Percentiles rank a stretch among this genome's conserved stretches.
Evolutionary conservation across 306 rosid species (phyloP).

Genomic region (Sphenostylis stenocarpa): DNA sequence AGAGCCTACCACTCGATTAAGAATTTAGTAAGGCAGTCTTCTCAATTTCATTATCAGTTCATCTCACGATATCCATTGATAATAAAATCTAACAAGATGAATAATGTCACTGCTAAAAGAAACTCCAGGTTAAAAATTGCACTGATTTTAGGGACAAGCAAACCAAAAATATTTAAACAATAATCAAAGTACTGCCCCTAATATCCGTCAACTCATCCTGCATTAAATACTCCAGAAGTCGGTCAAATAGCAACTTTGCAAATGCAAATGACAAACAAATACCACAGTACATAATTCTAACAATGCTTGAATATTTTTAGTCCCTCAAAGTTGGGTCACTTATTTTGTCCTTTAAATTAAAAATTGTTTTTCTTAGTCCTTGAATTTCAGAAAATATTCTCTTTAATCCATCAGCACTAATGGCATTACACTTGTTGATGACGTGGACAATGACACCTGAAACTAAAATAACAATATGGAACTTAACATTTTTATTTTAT

Average conservation of each 20-base stretch:
- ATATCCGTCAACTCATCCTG: background rate
- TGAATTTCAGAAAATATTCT: too few species aligned
- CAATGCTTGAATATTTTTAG: background rate
- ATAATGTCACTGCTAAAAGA: background rate
- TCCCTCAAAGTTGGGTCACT: too few species aligned
- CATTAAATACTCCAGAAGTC: background rate
- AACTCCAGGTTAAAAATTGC: background rate
- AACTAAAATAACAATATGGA: too few species aligned
- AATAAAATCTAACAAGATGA: background rate
- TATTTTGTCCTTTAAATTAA: too few species aligned
- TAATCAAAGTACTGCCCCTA: slow-evolving; percentile 16
- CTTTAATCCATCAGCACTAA: too few species aligned
- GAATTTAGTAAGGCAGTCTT: background rate
- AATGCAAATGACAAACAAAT: slow-evolving; percentile 10
- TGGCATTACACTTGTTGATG: too few species aligned
- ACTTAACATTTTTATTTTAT: too few species aligned
- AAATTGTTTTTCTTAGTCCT: too few species aligned
- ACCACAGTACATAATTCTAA: background rate
- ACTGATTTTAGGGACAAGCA: slow-evolving; percentile 15
- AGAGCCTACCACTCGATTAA: background rate
- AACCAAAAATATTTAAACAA: slow-evolving; percentile 1
- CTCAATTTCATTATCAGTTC: background rate
- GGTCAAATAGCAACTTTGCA: background rate
- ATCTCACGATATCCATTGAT: slow-evolving; percentile 1
- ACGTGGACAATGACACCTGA: too few species aligned